Evolutionary conservation across 164 flowering plant species (phyloP), one percentile per base, ranked within the genome.

Genomic region (Malania oleifera): DNA sequence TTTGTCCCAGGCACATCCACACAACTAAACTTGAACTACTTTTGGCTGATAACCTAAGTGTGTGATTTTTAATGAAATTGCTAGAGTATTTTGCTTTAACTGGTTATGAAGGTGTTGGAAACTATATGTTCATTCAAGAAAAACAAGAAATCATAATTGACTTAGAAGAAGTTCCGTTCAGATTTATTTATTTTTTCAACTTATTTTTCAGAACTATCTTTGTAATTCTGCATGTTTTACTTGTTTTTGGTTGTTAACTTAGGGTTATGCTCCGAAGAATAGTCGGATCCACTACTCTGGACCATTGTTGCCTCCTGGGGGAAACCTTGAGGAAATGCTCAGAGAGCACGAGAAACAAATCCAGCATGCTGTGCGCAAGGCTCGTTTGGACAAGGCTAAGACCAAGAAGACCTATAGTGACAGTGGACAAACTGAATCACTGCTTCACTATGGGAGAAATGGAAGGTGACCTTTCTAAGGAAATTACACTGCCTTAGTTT

Each of bases 231-330:
- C 14, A 7, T 43, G 49, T 19, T 58, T 17, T 24, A 22, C 23
- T 25, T 67, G 39, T 3, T 19, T 35, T 53, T 47, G 37, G 15
- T 18, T 61, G 48, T 61, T 26, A 15, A 5, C 10, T 40, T 68
- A 52, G 55, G 55, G 55, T 1, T 31, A 52, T 31, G 38, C 12
- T 5, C 23, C 55, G 11, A 52, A 31, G 37, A 52, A 52, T 27
- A 31, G 27, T 18, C 34, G 55, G 55, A 31, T 52, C 19, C 75
- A 74, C 55, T 69, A 62, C 60, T 71, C 78, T 5, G 78, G 78
- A 47, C 76, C 78, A 7, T 48, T 77, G 67, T 23, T 77, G 52
- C 72, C 76, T 35, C 50, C 66, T 12, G 76, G 72, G 11, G 74
- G 74, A 41, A 74, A 74, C 65, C 57, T 69, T 7, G 55, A 52